phyloP scores from a whole-genome alignment of 768 basidiomycete genomes.

The Phlebiopsis flavidoalba region DNA sequence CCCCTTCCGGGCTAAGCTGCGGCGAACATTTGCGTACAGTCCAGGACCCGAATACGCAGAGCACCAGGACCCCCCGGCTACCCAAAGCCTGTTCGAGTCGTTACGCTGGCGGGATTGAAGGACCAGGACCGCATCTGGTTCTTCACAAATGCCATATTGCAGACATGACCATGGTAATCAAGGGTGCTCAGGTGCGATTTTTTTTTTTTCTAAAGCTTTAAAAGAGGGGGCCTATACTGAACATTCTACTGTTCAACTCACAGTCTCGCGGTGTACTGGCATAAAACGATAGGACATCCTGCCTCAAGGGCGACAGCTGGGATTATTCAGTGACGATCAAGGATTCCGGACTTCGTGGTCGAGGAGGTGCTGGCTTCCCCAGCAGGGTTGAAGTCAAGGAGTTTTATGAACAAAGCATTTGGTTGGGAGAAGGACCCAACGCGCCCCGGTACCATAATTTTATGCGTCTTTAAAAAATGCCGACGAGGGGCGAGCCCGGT shows the following conservation, averaged over 20 bases:
- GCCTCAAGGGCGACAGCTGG: slow-evolving; percentile 92
- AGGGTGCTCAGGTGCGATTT: slow-evolving; percentile 75
- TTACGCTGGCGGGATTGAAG: too few relatives aligned
- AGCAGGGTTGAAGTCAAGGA: slow-evolving; percentile 97
- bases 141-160: slow-evolving; percentile 89
- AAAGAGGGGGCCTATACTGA: too few relatives aligned
- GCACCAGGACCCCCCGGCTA: too few relatives aligned
- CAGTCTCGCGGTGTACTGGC: slow-evolving; percentile 97
- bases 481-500: slow-evolving; percentile 96
- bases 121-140: slow-evolving; percentile 92
- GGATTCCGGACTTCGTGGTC: slow-evolving; percentile 90
- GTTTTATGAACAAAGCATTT: slow-evolving; percentile 99
- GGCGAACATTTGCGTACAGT: slow-evolving; percentile 62
- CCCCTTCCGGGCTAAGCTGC: slow-evolving; percentile 25
- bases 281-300: slow-evolving; percentile 95
- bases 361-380: slow-evolving; percentile 96
- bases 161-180: slow-evolving; percentile 88
- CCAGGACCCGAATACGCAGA: too few relatives aligned
- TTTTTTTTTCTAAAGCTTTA: not conserved
- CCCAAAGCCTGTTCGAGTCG: too few relatives aligned
- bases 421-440: slow-evolving; percentile 90
- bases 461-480: slow-evolving; percentile 98
- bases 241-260: not conserved
- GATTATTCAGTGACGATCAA: slow-evolving; percentile 90
- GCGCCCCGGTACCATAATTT: slow-evolving; percentile 92